Percentiles rank a stretch among this genome's conserved stretches.
Conservation (phyloP, 192 early-diverging fungal genomes). For the Rhizoclosmatium globosum region DNA sequence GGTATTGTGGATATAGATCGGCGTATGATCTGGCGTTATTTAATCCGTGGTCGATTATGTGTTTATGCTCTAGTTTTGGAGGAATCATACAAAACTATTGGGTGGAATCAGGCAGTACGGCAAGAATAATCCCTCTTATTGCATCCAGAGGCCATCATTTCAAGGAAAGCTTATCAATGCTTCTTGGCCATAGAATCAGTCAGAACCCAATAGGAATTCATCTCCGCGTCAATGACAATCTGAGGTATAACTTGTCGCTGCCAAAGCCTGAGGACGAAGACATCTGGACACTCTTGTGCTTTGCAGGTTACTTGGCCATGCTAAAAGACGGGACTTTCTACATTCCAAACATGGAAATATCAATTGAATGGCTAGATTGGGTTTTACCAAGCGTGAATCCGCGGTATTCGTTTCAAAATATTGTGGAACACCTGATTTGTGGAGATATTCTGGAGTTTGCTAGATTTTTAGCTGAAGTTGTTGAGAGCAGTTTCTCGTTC, state of each 20-base stretch:
- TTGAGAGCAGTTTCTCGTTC: neutral
- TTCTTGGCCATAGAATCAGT: neutral
- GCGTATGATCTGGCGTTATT: neutral
- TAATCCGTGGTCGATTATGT: slow-evolving; percentile 13
- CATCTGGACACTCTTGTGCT: neutral
- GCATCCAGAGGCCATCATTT: neutral
- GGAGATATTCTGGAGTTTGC: neutral
- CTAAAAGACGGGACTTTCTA: neutral
- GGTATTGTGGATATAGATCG: slow-evolving; percentile 5
- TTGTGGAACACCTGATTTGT: neutral
- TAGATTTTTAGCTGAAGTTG: neutral
- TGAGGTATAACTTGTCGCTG: neutral
- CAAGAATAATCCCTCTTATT: neutral
- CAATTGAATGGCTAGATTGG: neutral
- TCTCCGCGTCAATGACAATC: neutral
- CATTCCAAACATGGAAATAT: slow-evolving; percentile 12
- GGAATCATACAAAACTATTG: neutral
- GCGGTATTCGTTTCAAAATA: neutral
- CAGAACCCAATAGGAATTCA: neutral
- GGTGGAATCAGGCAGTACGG: slow-evolving; percentile 3
- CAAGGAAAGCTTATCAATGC: neutral
- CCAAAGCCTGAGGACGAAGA: neutral
- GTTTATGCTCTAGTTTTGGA: neutral
- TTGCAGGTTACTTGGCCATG: slow-evolving; percentile 4
- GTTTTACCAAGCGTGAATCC: neutral